Base-by-base conservation (phyloP, 2,329 filamentous ascomycete species). In the Penicillium sp. region DNA sequence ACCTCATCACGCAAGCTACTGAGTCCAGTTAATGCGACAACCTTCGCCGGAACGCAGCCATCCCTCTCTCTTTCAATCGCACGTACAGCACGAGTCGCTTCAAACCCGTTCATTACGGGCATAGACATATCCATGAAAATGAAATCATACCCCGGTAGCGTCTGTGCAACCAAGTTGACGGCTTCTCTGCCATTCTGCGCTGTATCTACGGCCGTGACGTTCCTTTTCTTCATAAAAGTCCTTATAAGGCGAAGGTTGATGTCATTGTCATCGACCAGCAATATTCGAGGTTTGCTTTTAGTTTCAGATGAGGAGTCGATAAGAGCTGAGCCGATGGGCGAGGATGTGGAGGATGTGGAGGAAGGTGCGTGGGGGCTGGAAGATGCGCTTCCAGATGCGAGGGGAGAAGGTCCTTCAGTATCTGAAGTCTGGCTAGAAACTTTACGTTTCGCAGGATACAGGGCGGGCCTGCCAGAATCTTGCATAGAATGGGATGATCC, bases 111-210 rank as follows among this genome's bases (percentile, higher is more conserved):
- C 75, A 80, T 78, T 5, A 78, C 68, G 0, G 78, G 78, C 77
- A 80, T 80, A 5, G 72, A 75, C 33, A 80, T 76, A 51, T 80
- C 75, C 77, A 79, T 79, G 55, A 80, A 77, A 54, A 79, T 74
- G 39, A 77, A 68, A 55, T 78, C 73, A 52, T 75, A 76, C 11
- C 71, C 69, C 25, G 67, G 61, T 33, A 58, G 29, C 31, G 8
- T 42, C 10, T 23, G 3, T 13, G n/a, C 9, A 11, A 42, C 37
- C 10, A 21, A 23, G n/a, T 42, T 42, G 19, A 42, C 37, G 3
- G 37, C 37, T 21, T 21, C 37, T 3, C 8, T 21, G 4, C 37
- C 37, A 21, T 42, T 42, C 5, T 21, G n/a, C 9, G 37, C 37
- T 6, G n/a, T 21, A 13, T 42, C n/a, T 10, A 39, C 16, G 13